phyloP scores from a whole-genome alignment of 1,284 basidiomycete genomes.

The Hemileia vastatrix region DNA sequence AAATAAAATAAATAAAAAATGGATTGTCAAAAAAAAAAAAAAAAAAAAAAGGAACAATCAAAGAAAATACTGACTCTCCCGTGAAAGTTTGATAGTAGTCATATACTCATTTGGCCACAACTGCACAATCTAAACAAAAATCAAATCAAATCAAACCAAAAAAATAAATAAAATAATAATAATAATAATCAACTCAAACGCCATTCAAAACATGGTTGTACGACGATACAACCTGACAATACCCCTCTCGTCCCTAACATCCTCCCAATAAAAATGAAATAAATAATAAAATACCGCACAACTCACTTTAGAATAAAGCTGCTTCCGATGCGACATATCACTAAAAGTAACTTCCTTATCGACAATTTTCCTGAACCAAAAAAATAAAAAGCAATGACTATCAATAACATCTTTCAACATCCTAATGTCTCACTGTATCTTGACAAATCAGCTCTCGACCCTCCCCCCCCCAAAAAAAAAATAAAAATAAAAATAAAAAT shows the following conservation, averaged over 20 bases:
- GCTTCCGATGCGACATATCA: conserved; percentile 15
- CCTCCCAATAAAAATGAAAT: no score
- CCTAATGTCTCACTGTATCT: no score
- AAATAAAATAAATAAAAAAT: no score
- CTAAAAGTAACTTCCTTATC: conserved; percentile 19
- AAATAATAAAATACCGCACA: no score
- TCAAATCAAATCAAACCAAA: neutral
- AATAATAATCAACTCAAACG: neutral
- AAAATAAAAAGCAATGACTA: neutral
- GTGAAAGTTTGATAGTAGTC: conserved; percentile 13
- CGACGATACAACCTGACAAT: no score
- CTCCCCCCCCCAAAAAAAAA: neutral
- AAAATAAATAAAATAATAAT: neutral
- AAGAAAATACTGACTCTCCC: conserved; percentile 6
- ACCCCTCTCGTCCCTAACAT: no score
- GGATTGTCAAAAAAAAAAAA: no score
- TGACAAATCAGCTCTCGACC: neutral
- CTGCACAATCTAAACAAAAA: conserved; percentile 4
- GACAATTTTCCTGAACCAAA: conserved; percentile 5
- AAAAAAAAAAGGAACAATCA: no score
- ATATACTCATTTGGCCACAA: conserved; percentile 23
- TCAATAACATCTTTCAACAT: no score
- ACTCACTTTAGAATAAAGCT: conserved; percentile 20
- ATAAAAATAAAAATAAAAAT: neutral
- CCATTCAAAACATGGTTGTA: no score